These are phyloP conservation scores for Hibiscus trionum DNA, from an alignment of 345 rosid genomes.

Conservation along the genomic window DNA sequence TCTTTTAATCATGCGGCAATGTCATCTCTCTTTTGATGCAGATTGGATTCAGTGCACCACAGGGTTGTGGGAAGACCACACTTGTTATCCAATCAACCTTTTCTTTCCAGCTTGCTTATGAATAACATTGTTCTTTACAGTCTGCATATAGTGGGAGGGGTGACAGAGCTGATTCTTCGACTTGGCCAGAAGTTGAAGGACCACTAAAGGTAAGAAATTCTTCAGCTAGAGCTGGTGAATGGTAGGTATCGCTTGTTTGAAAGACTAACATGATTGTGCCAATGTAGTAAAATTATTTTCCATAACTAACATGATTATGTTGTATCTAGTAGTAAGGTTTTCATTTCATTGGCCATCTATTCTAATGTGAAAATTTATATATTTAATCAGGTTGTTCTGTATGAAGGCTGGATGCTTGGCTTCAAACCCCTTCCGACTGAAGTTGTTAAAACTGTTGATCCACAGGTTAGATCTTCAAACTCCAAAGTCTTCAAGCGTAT, in stretches of 20 bases:
- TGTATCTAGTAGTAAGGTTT: neutral
- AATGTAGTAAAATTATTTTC: neutral
- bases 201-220: slow-evolving; percentile 55
- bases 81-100: too few relatives aligned
- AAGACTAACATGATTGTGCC: neutral
- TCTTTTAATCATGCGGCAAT: too few relatives aligned
- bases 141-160: slow-evolving; percentile 89
- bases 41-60: too few relatives aligned
- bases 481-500: neutral
- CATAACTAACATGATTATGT: neutral
- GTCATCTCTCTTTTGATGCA: too few relatives aligned
- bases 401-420: slow-evolving; percentile 99
- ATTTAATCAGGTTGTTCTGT: slow-evolving; percentile 52
- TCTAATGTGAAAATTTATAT: neutral
- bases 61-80: too few relatives aligned
- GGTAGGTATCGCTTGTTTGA: neutral
- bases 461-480: slow-evolving; percentile 47
- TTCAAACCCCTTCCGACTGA: slow-evolving; percentile 66
- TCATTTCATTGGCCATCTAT: neutral
- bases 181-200: slow-evolving; percentile 90
- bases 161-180: slow-evolving; percentile 74
- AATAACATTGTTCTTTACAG: slow-evolving; percentile 30
- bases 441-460: slow-evolving; percentile 63
- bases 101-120: neutral
- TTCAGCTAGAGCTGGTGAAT: neutral